Base-by-base conservation (phyloP, 2,329 filamentous ascomycete genomes). In the Dactylellina sp. region DNA sequence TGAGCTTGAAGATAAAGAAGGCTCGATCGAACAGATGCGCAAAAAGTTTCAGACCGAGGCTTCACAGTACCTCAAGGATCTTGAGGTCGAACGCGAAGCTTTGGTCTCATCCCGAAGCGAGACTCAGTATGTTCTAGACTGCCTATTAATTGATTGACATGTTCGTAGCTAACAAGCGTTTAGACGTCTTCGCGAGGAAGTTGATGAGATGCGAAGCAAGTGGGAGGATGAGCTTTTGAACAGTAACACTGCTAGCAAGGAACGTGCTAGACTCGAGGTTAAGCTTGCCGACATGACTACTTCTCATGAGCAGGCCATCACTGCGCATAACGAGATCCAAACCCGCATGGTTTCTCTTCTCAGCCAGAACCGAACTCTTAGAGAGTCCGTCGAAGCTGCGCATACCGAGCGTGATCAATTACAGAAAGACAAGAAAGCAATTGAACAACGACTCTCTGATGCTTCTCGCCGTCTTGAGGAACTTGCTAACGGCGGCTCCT, bases 141-240 rank as follows among this genome's bases (percentile, higher is more conserved):
- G 28, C 7, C 12, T 32, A 61, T 18, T 2, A 20, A 37, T 9
- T 24, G 5, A 32, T 28, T 14, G 1, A 11, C 56, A 7, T 9
- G 25, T 28, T 18, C 11, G 3, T 4, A 37, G 25, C 47, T 75
- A 63, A 63, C 28, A 11, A n/a, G 35, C 28, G 12, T 61, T 49
- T 49, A 76, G 90, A 14, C 89, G 92, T 47, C 86, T 99, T 60
- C 90, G 94, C n/a, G 94, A 98, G 80, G 95, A 99, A 82, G 88
- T 98, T 22, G 95, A 99, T 78, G 93, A 97, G 78, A 86, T 98
- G 70, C 89, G 95, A 77, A 93, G 89, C 77, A 98, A 98, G 83
- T 98, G 95, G 94, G 95, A 99, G 79, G 92, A 98, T 78, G 94
- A 99, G 82, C 92, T 98, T 9, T 87, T 98, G 78, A 98, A 98